Evolutionary conservation across 2,329 filamentous ascomycete species (phyloP).

Genomic region (Claviceps monticola): DNA sequence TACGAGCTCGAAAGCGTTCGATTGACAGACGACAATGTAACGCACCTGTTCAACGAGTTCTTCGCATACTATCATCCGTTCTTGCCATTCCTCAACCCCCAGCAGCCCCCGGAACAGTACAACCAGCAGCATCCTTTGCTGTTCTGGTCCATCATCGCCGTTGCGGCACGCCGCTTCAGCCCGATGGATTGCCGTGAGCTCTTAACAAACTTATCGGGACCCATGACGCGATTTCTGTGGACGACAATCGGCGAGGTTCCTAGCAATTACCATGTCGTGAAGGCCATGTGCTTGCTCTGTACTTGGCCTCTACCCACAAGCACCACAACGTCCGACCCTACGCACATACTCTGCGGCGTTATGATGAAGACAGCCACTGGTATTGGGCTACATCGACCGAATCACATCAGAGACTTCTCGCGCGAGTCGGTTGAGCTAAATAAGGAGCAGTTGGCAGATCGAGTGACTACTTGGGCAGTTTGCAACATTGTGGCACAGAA

Average conservation of each 20-base stretch:
- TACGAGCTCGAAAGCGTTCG: slow-evolving; percentile 51
- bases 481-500: slow-evolving; percentile 75
- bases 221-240: slow-evolving; percentile 61
- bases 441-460: slow-evolving; percentile 65
- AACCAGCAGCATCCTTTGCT: slow-evolving; percentile 66
- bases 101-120: slow-evolving; percentile 56
- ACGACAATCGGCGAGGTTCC: slow-evolving; percentile 63
- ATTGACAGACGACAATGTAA: slow-evolving; percentile 48
- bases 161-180: slow-evolving; percentile 58
- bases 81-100: slow-evolving; percentile 57
- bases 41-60: slow-evolving; percentile 57
- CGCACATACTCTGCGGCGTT: slow-evolving; percentile 66
- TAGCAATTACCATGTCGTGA: slow-evolving; percentile 67
- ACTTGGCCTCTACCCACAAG: slow-evolving; percentile 76
- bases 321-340: slow-evolving; percentile 65
- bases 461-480: slow-evolving; percentile 69
- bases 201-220: slow-evolving; percentile 52
- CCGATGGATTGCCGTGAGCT: slow-evolving; percentile 42
- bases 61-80: slow-evolving; percentile 67
- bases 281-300: slow-evolving; percentile 66
- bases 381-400: slow-evolving; percentile 68
- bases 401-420: slow-evolving; percentile 73
- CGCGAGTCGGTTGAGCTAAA: slow-evolving; percentile 60
- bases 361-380: slow-evolving; percentile 84
- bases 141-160: slow-evolving; percentile 72